These are phyloP conservation scores for Hymenoscyphus repandus DNA, from an alignment of 2,329 filamentous ascomycete genomes.

Conservation along the genomic window DNA sequence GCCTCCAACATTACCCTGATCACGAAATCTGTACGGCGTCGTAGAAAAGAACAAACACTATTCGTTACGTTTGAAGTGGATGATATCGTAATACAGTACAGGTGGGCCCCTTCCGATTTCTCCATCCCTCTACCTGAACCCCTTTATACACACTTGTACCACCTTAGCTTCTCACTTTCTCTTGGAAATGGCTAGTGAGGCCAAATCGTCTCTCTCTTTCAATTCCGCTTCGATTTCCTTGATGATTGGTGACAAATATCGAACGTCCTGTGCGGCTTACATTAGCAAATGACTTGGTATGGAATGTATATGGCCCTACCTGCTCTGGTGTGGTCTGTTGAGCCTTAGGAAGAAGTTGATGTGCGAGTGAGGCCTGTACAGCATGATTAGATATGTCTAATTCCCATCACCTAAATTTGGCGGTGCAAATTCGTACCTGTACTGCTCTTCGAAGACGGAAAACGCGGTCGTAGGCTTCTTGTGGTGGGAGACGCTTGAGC, in stretches of 20 bases:
- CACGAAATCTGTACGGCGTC: too few relatives aligned
- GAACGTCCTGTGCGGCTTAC: slow-evolving; percentile 47
- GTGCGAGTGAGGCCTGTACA: slow-evolving; percentile 48
- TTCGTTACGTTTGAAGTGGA: slow-evolving; percentile 11
- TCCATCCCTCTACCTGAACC: slow-evolving; percentile 8
- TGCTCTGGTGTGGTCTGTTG: slow-evolving; percentile 64
- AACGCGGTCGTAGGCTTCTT: slow-evolving; percentile 93
- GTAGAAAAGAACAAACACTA: too few relatives aligned
- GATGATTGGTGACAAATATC: slow-evolving; percentile 64
- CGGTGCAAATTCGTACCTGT: slow-evolving; percentile 53
- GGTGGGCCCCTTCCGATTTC: slow-evolving; percentile 1
- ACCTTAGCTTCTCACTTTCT: slow-evolving; percentile 10
- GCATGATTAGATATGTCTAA: slow-evolving; percentile 8
- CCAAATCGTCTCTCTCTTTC: slow-evolving; percentile 63
- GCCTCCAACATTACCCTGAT: background rate
- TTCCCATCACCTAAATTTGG: background rate
- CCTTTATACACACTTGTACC: slow-evolving; percentile 17
- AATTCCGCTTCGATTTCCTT: slow-evolving; percentile 62
- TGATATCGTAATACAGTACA: slow-evolving; percentile 24
- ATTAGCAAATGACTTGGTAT: slow-evolving; percentile 8
- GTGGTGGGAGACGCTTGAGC: slow-evolving; percentile 81
- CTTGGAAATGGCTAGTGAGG: slow-evolving; percentile 54
- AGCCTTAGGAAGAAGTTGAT: slow-evolving; percentile 59
- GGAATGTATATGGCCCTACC: slow-evolving; percentile 39
- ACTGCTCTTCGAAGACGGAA: slow-evolving; percentile 95